Percentiles rank a stretch among this genome's conserved stretches.
These are phyloP conservation scores for Beauveria bassiana DNA, from an alignment of 2,329 filamentous ascomycete genomes.

Conservation along the genomic window DNA sequence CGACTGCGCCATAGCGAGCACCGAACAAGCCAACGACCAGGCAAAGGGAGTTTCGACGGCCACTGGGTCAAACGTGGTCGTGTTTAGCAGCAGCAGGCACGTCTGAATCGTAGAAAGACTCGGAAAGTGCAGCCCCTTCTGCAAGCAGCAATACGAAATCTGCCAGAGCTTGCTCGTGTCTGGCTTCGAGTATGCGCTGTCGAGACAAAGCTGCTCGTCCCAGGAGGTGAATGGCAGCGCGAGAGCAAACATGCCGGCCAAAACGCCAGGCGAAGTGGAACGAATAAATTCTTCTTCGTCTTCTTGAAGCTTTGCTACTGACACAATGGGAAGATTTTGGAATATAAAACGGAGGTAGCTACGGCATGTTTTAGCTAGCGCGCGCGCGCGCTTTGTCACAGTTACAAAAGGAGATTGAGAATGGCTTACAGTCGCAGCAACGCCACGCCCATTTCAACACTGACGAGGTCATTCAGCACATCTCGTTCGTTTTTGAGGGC, in stretches of 20 bases:
- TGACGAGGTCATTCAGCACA: constrained; percentile 12
- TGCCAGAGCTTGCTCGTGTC: constrained; percentile 14
- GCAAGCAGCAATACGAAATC: constrained; percentile 15
- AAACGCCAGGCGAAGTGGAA: constrained; percentile 13
- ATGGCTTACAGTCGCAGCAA: constrained; percentile 14
- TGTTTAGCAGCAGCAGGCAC: constrained; percentile 14
- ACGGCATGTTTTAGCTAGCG: not conserved
- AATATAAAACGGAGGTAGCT: constrained; percentile 15
- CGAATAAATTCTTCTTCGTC: constrained; percentile 12
- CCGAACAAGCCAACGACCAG: constrained; percentile 13
- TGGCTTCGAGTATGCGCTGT: constrained; percentile 16
- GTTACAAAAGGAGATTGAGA: not conserved
- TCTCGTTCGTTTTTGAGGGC: constrained; percentile 9
- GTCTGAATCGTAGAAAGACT: constrained; percentile 14
- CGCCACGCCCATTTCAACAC: constrained; percentile 11
- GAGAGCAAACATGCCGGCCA: constrained; percentile 16
- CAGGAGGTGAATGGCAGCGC: constrained; percentile 15
- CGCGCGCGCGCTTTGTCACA: not conserved
- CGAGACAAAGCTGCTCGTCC: constrained; percentile 16
- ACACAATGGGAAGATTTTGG: constrained; percentile 16
- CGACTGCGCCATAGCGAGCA: constrained; percentile 14
- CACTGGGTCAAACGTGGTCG: constrained; percentile 13
- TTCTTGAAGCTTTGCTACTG: constrained; percentile 9
- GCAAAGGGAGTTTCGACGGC: constrained; percentile 15
- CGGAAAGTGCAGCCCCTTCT: constrained; percentile 17